A percentile compares a stretch with the other conserved stretches of the same genome.
These are phyloP conservation scores for Lathyrus tuberosus DNA, from an alignment of 306 rosid species.

Conservation along the genomic window DNA sequence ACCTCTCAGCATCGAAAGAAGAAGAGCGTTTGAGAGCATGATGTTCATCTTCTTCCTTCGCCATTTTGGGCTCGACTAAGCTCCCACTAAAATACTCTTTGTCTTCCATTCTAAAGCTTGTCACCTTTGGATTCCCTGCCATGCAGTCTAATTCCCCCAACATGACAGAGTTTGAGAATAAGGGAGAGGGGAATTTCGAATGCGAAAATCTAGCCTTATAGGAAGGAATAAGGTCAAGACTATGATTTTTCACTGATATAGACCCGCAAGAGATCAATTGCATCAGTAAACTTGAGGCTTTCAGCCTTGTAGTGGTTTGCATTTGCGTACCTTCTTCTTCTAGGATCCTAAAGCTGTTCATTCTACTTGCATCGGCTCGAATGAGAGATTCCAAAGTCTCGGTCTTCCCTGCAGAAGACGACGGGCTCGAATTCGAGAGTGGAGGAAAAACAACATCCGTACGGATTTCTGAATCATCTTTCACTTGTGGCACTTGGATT, in stretches of 20 bases:
- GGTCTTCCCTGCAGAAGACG: conserved; percentile 76
- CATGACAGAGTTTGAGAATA: conserved; percentile 69
- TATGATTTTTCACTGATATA: conserved; percentile 78
- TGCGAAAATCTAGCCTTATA: conserved; percentile 69
- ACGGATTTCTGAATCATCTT: conserved; percentile 57
- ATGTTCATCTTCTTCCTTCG: conserved; percentile 53
- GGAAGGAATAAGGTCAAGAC: conserved; percentile 77
- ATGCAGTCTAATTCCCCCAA: conserved; percentile 71
- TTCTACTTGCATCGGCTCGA: conserved; percentile 84
- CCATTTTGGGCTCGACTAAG: conserved; percentile 67
- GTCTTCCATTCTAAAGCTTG: conserved; percentile 72
- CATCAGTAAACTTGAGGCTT: conserved; percentile 75
- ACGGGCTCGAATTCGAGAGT: conserved; percentile 59
- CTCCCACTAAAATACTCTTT: conserved; percentile 92
- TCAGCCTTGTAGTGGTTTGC: conserved; percentile 66
- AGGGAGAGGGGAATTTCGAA: conserved; percentile 73
- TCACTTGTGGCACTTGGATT: conserved; percentile 42
- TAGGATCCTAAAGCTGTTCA: conserved; percentile 73
- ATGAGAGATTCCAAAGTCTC: conserved; percentile 89
- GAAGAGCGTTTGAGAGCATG: conserved; percentile 74
- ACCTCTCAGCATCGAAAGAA: conserved; percentile 86
- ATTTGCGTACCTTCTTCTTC: conserved; percentile 66
- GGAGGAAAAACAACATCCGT: conserved; percentile 61
- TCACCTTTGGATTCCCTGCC: conserved; percentile 65
- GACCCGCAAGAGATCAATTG: conserved; percentile 95